These are phyloP conservation scores for Jaltomata sinuosa DNA, from an alignment of 257 asterid species.

Conservation along the genomic window DNA sequence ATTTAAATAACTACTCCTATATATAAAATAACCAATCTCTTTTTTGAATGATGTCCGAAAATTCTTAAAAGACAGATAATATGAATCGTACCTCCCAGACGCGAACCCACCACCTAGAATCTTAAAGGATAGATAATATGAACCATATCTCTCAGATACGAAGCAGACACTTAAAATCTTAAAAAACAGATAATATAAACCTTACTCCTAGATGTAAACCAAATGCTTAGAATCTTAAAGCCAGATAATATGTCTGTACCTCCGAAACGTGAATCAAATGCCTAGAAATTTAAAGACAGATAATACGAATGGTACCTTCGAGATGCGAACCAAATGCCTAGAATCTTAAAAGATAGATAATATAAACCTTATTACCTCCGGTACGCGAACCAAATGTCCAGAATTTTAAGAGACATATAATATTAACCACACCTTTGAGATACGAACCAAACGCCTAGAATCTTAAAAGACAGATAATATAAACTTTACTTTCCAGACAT, in stretches of 20 bases:
- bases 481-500: not conserved
- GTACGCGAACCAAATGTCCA: no score
- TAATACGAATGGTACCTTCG: no score
- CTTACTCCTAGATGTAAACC: no score
- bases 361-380: no score
- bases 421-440: not conserved
- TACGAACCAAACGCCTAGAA: not conserved
- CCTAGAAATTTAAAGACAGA: slow-evolving; percentile 17
- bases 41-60: no score
- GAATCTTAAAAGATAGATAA: no score
- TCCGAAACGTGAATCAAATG: slow-evolving; percentile 30
- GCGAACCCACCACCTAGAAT: not conserved
- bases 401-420: not conserved
- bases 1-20: no score
- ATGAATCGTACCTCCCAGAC: no score
- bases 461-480: not conserved
- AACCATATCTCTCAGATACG: not conserved
- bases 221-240: not conserved
- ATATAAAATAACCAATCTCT: not conserved
- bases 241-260: not conserved
- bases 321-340: no score
- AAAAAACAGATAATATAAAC: no score
- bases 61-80: no score
- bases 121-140: not conserved
- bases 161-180: no score